phyloP scores from a whole-genome alignment of 2,329 filamentous ascomycete genomes.

The Raffaelea albimanens region DNA sequence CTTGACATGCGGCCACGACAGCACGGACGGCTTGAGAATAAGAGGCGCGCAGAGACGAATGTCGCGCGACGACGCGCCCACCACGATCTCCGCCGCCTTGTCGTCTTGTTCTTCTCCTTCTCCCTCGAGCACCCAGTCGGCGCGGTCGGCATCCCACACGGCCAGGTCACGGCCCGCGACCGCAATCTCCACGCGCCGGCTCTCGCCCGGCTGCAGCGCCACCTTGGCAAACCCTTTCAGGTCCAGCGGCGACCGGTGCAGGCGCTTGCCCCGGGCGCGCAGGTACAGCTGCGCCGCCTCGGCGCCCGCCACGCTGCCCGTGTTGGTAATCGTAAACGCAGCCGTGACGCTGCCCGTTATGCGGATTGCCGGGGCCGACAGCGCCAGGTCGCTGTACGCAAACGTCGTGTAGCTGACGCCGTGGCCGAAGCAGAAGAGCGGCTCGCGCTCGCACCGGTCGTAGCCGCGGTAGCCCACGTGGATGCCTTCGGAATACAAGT shows the following conservation, averaged over 20 bases:
- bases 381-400: constrained; percentile 22
- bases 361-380: constrained; percentile 8
- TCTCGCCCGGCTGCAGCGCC: background rate
- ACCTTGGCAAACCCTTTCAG: constrained; percentile 6
- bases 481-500: constrained; percentile 66
- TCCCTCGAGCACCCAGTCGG: constrained; percentile 2
- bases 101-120: too few species aligned
- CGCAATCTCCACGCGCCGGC: background rate
- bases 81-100: constrained; percentile 1
- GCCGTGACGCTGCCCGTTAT: constrained; percentile 24
- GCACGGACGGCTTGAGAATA: background rate
- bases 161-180: constrained; percentile 1
- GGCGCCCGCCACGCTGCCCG: constrained; percentile 35
- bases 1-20: background rate
- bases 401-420: constrained; percentile 73
- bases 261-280: background rate
- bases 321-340: constrained; percentile 46
- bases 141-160: constrained; percentile 2
- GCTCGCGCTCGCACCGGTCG: constrained; percentile 54
- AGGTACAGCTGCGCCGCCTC: constrained; percentile 41
- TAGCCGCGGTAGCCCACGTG: constrained; percentile 77
- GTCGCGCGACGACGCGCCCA: constrained; percentile 1
- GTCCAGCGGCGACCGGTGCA: constrained; percentile 1
- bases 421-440: constrained; percentile 70
- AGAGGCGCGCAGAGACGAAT: background rate